Conservation (phyloP, 2,329 filamentous ascomycete genomes). For the Aspergillus luchuensis region DNA sequence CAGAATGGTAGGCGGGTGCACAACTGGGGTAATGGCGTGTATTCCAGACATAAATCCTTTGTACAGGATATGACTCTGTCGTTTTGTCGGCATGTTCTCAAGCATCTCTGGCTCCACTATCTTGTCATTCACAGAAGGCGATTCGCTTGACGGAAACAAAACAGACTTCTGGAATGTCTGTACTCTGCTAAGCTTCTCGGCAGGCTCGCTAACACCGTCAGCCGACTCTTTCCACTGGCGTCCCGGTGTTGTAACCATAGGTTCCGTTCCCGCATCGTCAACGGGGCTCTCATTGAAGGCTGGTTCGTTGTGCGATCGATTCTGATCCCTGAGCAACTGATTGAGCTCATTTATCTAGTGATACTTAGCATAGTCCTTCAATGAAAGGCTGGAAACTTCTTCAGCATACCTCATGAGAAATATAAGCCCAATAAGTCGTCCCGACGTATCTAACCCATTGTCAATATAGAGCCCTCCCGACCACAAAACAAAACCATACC, state of each 20-base stretch:
- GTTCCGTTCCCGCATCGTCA: slow-evolving; percentile 27
- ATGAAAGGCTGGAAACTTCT: not conserved
- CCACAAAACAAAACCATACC: slow-evolving; percentile 35
- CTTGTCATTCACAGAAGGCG: slow-evolving; percentile 36
- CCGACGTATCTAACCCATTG: slow-evolving; percentile 44
- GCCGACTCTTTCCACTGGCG: slow-evolving; percentile 26
- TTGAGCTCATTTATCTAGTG: slow-evolving; percentile 48
- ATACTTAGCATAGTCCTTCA: slow-evolving; percentile 13
- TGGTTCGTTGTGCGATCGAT: slow-evolving; percentile 36
- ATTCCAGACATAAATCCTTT: slow-evolving; percentile 51
- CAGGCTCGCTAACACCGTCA: slow-evolving; percentile 15
- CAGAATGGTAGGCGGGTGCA: slow-evolving; percentile 47
- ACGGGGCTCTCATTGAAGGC: slow-evolving; percentile 22
- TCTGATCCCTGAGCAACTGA: slow-evolving; percentile 46
- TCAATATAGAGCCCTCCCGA: not conserved
- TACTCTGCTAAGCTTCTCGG: slow-evolving; percentile 23
- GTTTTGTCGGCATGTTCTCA: slow-evolving; percentile 44
- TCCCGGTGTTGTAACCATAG: slow-evolving; percentile 15
- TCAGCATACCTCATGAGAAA: slow-evolving; percentile 43
- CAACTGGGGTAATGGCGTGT: slow-evolving; percentile 48
- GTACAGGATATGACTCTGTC: slow-evolving; percentile 51
- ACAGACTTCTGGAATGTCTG: slow-evolving; percentile 41
- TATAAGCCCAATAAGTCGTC: slow-evolving; percentile 50
- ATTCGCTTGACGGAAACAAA: slow-evolving; percentile 41
- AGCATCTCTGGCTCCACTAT: slow-evolving; percentile 45